Base-by-base conservation (phyloP, 75 land plant species). In the Cryptomeria japonica region DNA sequence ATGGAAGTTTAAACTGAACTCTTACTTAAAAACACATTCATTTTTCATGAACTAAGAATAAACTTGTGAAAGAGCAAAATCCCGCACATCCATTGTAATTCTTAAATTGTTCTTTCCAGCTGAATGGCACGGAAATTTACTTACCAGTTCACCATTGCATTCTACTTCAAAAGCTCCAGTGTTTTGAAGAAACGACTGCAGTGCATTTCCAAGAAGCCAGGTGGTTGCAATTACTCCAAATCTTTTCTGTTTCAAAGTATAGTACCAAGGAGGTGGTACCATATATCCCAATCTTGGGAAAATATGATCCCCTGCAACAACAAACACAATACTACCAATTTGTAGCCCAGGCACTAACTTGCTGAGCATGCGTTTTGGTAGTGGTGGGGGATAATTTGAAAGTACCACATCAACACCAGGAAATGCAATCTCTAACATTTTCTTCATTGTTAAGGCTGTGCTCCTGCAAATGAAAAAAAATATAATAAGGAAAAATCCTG, bases 91-190 rank as follows among this genome's bases (percentile, higher is more conserved):
- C 28, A 79, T 79, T 79, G 22, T 79, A 79, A 2, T 79, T 79
- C 44, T 25, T 39, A 79, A 39, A 8, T 25, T 39, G 46, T 34
- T 79, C n/a, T 36, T 41, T 79, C 41, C 42, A 38, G 82, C 46
- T 79, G 22, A 39, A 79, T 28, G 82, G 51, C 18, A 46, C 11
- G 11, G 53, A 82, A 12, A 46, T 82, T 75, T 82, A 82, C 83
- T 90, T 89, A 96, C 97, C 91, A 91, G 75, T 72, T 93, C 94
- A 55, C 93, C 97, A 86, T 96, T 92, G 87, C 76, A 95, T 44
- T 89, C 91, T 9, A 96, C 96, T 90, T 96, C 97, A 88, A 95
- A 96, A 39, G 96, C 97, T 13, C 97, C 95, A 41, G 97, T 92
- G 78, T 93, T 93, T 73, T 95, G 95, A 28, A 96, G 91, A 86